Base-by-base conservation (phyloP, 2,329 filamentous ascomycete species). In the Claviceps purpurea region DNA sequence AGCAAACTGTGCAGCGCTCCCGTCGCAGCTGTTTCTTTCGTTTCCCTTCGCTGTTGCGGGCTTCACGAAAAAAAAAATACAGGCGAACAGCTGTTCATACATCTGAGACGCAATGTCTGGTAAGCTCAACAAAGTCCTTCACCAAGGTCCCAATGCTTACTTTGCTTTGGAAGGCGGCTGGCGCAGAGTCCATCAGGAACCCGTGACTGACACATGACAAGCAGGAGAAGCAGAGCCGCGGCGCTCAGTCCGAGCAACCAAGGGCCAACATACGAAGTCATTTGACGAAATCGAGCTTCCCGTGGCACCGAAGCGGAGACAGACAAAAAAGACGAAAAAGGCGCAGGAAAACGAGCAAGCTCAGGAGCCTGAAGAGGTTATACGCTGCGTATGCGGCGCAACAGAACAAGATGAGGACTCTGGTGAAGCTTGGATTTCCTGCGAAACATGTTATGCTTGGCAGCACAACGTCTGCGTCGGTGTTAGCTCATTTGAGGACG, bases 391-490 rank as follows among this genome's bases (percentile, higher is more conserved):
- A 49, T 98, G 91, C 64, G 91, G 93, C 59, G 85, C 88, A 54
- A 87, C 87, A 45, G 85, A 87, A 60, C 85, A 89, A 58, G 86
- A 90, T 55, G 87, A 91, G 59, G 87, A 94, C 59, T 84, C 87
- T 14, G 87, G 86, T 58, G 85, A 93, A 60, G 84, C 89, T 50
- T 97, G 95, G 89, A 95, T 98, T 62, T 89, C 87, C 55, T 98
- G 93, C 72, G 93, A 98, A 68, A 81, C 79, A 47, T 98, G 93
- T 68, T 82, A 81, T 48, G 91, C 85, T 43, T 98, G 93, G 93
- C 93, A 98, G 69, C 93, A 98, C 69, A 96, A 96, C 63, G 84
- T 94, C 57, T 98, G 93, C 65, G 88, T 98, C 74, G 89, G 88
- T 50, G 80, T 96, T 64, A 82, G 78, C 61, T 81, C 84, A 47